phyloP scores from a whole-genome alignment of 768 basidiomycete species.

The Mycena chlorophos region DNA sequence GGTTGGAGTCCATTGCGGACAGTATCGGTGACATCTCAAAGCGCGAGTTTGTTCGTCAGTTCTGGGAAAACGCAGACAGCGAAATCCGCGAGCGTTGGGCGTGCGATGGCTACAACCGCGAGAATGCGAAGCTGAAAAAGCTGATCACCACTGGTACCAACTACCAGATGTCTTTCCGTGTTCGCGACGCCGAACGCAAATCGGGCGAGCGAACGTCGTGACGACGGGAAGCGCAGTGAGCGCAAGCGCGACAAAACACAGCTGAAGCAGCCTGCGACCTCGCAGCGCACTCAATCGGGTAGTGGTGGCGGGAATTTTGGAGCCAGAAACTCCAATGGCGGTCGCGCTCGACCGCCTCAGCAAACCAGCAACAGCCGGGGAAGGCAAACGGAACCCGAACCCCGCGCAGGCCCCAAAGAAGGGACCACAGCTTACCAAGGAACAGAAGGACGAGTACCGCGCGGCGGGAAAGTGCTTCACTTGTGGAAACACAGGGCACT shows the following conservation, averaged over 20 bases:
- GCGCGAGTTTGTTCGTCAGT: slow-evolving; percentile 6
- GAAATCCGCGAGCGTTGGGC: slow-evolving; percentile 10
- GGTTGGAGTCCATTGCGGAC: slow-evolving; percentile 8
- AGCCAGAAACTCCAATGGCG: too few species aligned
- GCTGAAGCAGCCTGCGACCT: too few species aligned
- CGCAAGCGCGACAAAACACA: too few species aligned
- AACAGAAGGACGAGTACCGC: slow-evolving; percentile 11
- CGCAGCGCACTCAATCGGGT: too few species aligned
- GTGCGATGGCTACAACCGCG: slow-evolving; percentile 13
- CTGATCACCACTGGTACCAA: slow-evolving; percentile 4
- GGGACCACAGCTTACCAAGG: not conserved
- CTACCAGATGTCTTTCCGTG: slow-evolving; percentile 7
- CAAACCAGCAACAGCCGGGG: not conserved
- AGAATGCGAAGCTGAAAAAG: not conserved
- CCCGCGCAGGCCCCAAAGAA: not conserved
- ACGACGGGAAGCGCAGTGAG: not conserved
- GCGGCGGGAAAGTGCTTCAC: slow-evolving; percentile 16
- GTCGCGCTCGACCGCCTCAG: too few species aligned
- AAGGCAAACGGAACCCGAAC: not conserved
- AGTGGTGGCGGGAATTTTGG: too few species aligned
- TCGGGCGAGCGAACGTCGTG: not conserved
- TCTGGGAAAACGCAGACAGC: slow-evolving; percentile 15
- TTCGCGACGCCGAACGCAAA: slow-evolving; percentile 2
- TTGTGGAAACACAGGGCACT: slow-evolving; percentile 5
- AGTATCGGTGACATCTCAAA: slow-evolving; percentile 17